Evolutionary conservation across 768 basidiomycete species (phyloP), one percentile per base, ranked within the genome.

Genomic region (Phanerodontia chrysosporium): DNA sequence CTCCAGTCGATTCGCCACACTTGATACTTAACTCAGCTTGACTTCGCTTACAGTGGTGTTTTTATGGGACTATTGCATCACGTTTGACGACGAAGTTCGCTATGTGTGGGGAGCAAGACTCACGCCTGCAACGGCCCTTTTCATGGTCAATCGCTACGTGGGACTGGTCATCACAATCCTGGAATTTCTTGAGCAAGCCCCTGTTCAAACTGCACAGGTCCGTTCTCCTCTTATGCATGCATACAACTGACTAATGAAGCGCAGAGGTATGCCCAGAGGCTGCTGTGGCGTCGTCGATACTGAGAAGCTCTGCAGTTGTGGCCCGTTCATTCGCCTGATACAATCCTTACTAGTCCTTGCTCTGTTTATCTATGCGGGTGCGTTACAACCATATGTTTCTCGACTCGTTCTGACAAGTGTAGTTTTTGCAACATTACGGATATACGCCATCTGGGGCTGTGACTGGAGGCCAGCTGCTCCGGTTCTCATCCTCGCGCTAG

Each of bases 181-280:
- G 22, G 60, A 64, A 32, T 54, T 66, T 3, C 29, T 66, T 10
- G 61, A 58, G 9, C 65, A 64, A 51, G 51, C 58, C 10, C 53
- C 65, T 1, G 60, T 64, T 29, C 62, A 76, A 66, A 85, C 84
- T 2, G 74, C 74, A 13, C 76, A 82, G 76, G 83, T 87, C 62
- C 58, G 69, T 65, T 8, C 30, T 16, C 5, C 24, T 18, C 10
- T 49, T 28, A 25, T 28, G 21, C 1, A 8, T 29, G 32, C 32
- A 8, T 45, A 18, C 7, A 6, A 45, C 6, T 45, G 32, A 35
- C 32, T n/a, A n/a, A 14, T 14, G 32, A 7, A 7, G 32, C 18
- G 16, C 39, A 42, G 39, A 42, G 39, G 39, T 35, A 35, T 35
- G 32, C 13, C 32, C 32, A 7, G 13, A 35, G 7, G 13, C 13